A percentile compares a stretch with the other conserved stretches of the same genome.
These are phyloP conservation scores for Zygotorulaspora danielsina DNA, from an alignment of 805 yeast genomes.

Conservation along the genomic window DNA sequence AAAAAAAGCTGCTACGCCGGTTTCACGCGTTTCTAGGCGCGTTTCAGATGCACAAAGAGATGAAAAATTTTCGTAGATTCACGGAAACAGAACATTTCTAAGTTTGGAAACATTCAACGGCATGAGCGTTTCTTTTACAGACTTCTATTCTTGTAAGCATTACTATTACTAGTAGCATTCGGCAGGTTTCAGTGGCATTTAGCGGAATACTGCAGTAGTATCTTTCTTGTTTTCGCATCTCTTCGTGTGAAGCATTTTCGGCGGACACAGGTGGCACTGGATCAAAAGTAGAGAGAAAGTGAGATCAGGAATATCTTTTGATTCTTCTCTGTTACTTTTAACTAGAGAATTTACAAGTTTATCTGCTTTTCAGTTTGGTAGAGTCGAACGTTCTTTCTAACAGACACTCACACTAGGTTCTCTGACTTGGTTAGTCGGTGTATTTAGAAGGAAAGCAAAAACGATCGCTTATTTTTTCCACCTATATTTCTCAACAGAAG, in stretches of 20 bases:
- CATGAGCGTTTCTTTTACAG: not conserved
- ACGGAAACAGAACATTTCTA: slow-evolving; percentile 2
- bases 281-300: not conserved
- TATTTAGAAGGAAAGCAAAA: not conserved
- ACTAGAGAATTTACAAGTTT: not conserved
- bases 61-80: not conserved
- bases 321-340: slow-evolving; percentile 3
- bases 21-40: not conserved
- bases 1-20: not conserved
- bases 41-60: not conserved
- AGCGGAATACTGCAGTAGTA: not conserved
- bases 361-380: not conserved
- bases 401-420: slow-evolving; percentile 1
- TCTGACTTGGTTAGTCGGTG: slow-evolving; percentile 1
- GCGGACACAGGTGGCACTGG: too few species aligned
- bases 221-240: not conserved
- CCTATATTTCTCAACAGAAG: not conserved
- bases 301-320: not conserved
- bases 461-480: slow-evolving; percentile 1
- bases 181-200: not conserved
- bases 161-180: not conserved
- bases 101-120: slow-evolving; percentile 3
- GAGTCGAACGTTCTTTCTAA: not conserved
- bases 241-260: not conserved
- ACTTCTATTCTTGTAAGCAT: not conserved